Evolutionary conservation across 2,329 filamentous ascomycete genomes (phyloP), one percentile per base, ranked within the genome.

Genomic region (Scedosporium dehoogii): DNA sequence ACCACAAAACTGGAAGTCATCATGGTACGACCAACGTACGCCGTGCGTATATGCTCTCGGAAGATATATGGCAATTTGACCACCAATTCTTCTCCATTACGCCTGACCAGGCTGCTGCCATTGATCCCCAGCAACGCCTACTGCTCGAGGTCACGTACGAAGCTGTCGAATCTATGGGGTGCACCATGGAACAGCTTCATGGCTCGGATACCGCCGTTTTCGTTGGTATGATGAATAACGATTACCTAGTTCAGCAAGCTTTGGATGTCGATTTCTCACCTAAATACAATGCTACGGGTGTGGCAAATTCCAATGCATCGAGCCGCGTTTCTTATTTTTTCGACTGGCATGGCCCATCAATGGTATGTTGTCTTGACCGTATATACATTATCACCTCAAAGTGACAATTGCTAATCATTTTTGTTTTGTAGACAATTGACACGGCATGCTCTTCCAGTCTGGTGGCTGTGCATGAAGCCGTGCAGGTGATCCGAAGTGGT

Each of bases 361-460:
- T 69, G 61, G 41, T 42, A 42, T 42, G 41, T 42, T 42, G 16
- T 42, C 41, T 42, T 42, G 41, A 42, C 41, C 41, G 41, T 42
- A 42, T 42, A 42, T 42, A 42, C 16, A 42, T 16, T 16, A 42
- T 42, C 41, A 42, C 16, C 16, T 6, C 41, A 42, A 42, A 42
- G 6, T 42, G 41, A 16, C 16, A 16, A 42, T 42, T 42, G 41
- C 41, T 42, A 6, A 42, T 42, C 41, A 42, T 42, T 16, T 42
- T 42, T 14, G 67, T 71, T 44, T 42, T 16, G 16, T 42, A 42
- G 67, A 73, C 72, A 3, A 67, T 76, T n/a, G 73, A 77, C 57
- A 76, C 75, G 5, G 75, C 73, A 2, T 78, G 75, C 60, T 75
- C 73, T 0, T 70, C 70, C 3, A 71, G 69, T 48, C 61, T 76